These are phyloP conservation scores for Amanita jacksonii DNA, from an alignment of 768 basidiomycete genomes.

Conservation along the genomic window DNA sequence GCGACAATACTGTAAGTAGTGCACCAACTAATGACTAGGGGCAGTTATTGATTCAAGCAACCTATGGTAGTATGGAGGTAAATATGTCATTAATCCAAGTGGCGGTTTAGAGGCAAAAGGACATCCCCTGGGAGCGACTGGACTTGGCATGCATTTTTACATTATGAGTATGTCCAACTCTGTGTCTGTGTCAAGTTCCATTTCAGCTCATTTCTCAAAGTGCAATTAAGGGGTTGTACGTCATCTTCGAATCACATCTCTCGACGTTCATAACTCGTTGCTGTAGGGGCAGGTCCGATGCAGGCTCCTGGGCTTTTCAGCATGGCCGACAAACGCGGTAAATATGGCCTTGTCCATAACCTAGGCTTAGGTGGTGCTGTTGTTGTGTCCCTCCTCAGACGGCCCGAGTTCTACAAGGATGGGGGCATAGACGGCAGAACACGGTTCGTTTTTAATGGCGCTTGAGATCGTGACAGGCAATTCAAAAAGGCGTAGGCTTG, in stretches of 20 bases:
- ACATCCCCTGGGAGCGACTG: slow-evolving; percentile 77
- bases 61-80: slow-evolving; percentile 59
- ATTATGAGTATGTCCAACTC: slow-evolving; percentile 49
- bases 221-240: slow-evolving; percentile 69
- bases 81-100: slow-evolving; percentile 77
- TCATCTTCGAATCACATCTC: not conserved
- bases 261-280: not conserved
- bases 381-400: slow-evolving; percentile 64
- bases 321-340: slow-evolving; percentile 53
- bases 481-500: slow-evolving; percentile 35
- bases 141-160: slow-evolving; percentile 82
- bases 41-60: not conserved
- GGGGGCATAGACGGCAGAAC: slow-evolving; percentile 60
- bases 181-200: not conserved
- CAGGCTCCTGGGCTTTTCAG: slow-evolving; percentile 67
- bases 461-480: not conserved
- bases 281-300: slow-evolving; percentile 74
- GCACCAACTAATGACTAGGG: not conserved
- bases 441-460: slow-evolving; percentile 26
- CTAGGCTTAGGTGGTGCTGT: slow-evolving; percentile 76
- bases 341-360: slow-evolving; percentile 78
- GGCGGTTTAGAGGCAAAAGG: slow-evolving; percentile 88
- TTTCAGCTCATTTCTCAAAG: slow-evolving; percentile 21
- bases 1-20: slow-evolving; percentile 67
- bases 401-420: slow-evolving; percentile 66